Conservation (phyloP, 768 basidiomycete species). For the Pholiota molesta region DNA sequence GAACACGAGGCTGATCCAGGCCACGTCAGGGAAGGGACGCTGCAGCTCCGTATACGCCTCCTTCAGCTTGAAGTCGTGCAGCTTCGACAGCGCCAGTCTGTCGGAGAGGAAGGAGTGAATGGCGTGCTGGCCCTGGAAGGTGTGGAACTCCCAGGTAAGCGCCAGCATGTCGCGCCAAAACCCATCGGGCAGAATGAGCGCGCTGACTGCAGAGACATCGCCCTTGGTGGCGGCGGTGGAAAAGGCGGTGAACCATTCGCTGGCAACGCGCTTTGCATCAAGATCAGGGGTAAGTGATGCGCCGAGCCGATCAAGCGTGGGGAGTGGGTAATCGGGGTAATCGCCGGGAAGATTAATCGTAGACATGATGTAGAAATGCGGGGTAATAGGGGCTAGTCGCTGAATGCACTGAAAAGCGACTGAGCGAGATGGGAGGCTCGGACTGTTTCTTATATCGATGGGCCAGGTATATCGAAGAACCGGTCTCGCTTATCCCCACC, state of each 20-base stretch:
- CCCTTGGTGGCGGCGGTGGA: constrained; percentile 10
- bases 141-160: constrained; percentile 54
- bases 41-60: constrained; percentile 28
- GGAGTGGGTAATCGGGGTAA: constrained; percentile 17
- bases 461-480: neutral
- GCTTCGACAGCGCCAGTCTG: constrained; percentile 29
- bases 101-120: constrained; percentile 39
- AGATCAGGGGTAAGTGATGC: constrained; percentile 11
- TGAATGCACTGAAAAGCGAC: neutral
- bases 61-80: constrained; percentile 26
- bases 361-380: neutral
- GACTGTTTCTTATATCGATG: neutral
- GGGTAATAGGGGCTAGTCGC: neutral
- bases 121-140: constrained; percentile 37
- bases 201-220: constrained; percentile 13
- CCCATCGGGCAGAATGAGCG: constrained; percentile 33
- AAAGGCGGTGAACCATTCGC: constrained; percentile 24
- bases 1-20: constrained; percentile 51
- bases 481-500: neutral
- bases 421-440: neutral
- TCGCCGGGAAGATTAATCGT: neutral
- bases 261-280: constrained; percentile 15
- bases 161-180: constrained; percentile 56
- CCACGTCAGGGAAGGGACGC: constrained; percentile 40
- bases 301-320: constrained; percentile 20